Evolutionary conservation across 192 early-diverging fungal species (phyloP), one percentile per base, ranked within the genome.

Genomic region (Backusella westeae): DNA sequence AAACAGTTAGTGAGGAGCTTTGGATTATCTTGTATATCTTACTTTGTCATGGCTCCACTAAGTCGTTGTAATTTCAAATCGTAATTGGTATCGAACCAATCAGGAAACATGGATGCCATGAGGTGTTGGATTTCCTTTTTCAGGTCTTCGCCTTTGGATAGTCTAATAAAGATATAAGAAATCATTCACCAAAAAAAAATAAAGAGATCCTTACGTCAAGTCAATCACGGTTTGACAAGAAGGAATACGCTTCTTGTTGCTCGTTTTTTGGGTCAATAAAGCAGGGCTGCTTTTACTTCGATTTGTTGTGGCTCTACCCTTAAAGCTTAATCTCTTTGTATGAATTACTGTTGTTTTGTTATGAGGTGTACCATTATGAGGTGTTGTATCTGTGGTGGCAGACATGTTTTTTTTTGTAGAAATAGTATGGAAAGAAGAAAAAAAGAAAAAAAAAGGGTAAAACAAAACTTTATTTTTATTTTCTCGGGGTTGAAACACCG

Each of bases 41-140:
- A 78, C 74, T 78, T 93, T 63, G 92, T 93, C 85, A 93, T 83
- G 17, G 92, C 92, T 19, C 92, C 92, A 81, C 87, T 90, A 35
- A 93, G 75, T 34, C 89, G 78, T 3, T 81, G 69, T 32, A 92
- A 63, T 1, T 71, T 10, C 1, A 92, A 44, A 1, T 83, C 74
- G 14, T 75, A 8, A 6, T 80, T 70, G 46, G 66, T 35, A 14
- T 53, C 42, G 6, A 36, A 46, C 73, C 81, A 82, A 6, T 73
- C 72, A n/a, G 83, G 83, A 6, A 85, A 53, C 21, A 80, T 70
- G 5, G 39, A 65, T 29, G 19, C 7, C 36, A 78, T 59, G 1
- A 82, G 26, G 6, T 38, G 36, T 7, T 69, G 32, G 7, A 78
- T 67, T 36, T n/a, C 44, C 5, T 19, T 34, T 34, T 67, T 67